phyloP scores from a whole-genome alignment of 176 grass and related monocot genomes.

The Otatea glauca region DNA sequence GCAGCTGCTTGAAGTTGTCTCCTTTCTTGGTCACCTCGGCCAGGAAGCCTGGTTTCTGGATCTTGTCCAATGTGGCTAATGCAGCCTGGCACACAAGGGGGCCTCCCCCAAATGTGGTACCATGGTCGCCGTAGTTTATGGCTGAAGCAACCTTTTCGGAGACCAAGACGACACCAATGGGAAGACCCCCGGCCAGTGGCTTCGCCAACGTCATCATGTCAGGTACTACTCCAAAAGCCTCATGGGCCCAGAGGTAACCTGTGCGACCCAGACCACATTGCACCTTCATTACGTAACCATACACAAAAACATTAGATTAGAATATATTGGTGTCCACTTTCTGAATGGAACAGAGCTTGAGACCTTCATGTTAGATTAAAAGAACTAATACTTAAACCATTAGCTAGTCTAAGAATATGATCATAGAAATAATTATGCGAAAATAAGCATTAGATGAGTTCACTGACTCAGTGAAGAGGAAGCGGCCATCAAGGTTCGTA shows the following conservation, averaged over 20 bases:
- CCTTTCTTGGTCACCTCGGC: slow-evolving; percentile 66
- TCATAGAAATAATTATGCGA: too few species aligned
- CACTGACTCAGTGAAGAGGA: too few species aligned
- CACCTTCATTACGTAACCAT: slow-evolving; percentile 51
- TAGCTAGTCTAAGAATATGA: too few species aligned
- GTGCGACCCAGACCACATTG: slow-evolving; percentile 88
- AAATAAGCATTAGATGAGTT: too few species aligned
- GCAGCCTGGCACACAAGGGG: slow-evolving; percentile 74
- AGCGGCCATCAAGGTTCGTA: too few species aligned
- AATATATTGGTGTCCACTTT: not conserved
- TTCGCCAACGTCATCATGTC: slow-evolving; percentile 93
- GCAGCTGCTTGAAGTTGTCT: slow-evolving; percentile 70
- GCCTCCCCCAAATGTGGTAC: slow-evolving; percentile 70
- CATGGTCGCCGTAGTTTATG: slow-evolving; percentile 74
- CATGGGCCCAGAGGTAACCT: slow-evolving; percentile 80
- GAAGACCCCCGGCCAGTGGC: slow-evolving; percentile 72
- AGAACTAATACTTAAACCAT: too few species aligned
- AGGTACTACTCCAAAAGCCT: slow-evolving; percentile 57
- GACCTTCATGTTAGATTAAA: too few species aligned
- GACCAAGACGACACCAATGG: slow-evolving; percentile 69
- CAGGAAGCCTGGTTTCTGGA: slow-evolving; percentile 67
- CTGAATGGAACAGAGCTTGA: not conserved
- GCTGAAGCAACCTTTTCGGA: slow-evolving; percentile 71
- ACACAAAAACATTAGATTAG: not conserved
- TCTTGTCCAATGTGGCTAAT: slow-evolving; percentile 70